Evolutionary conservation across 2,329 filamentous ascomycete genomes (phyloP), one percentile per base, ranked within the genome.

Genomic region (Coniochaeta sp.): DNA sequence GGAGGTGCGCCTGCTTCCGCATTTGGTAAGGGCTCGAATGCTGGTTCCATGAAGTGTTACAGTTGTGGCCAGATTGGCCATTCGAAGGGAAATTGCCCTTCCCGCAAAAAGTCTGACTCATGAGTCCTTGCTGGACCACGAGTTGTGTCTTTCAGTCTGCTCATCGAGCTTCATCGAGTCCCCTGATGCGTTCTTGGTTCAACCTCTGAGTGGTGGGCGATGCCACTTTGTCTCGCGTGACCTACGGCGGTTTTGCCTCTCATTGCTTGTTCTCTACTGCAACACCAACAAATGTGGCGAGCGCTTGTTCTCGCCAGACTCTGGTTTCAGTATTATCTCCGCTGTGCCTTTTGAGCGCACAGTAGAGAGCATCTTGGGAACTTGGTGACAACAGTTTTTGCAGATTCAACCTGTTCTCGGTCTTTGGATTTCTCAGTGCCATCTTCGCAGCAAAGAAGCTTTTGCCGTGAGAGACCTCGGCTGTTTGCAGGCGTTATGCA

Each of bases 31-130:
- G 55, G 63, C 40, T 58, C 67, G 33, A 9, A 38, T 22, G 16
- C 31, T 3, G 17, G 31, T 24, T 66, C 65, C 47, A 72, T 81
- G 54, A 77, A 76, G 54, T 90, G 88, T 69, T 84, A 81, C 71
- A 79, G 74, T 19, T 90, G 88, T 69, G 82, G 85, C 17, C 77
- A 84, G 64, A 74, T 76, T 36, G 87, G 87, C 1, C 88, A 90
- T 70, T 81, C 80, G 63, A 78, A 78, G 58, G 74, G 71, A 56
- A 79, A 85, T 22, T 89, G 87, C 68, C 79, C 84, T 1, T 28
- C 22, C 7, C 47, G 24, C 6, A 52, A 12, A 12, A 52, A 31
- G 47, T 52, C 47, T 31, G 11, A n/a, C 14, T 16, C 24, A 2
- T 52, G 47, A 52, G 22, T 3, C 26, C 22, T 22, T 26, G 26